Base-by-base conservation (phyloP, 2,329 filamentous ascomycete species). In the Juglanconis juglandina region DNA sequence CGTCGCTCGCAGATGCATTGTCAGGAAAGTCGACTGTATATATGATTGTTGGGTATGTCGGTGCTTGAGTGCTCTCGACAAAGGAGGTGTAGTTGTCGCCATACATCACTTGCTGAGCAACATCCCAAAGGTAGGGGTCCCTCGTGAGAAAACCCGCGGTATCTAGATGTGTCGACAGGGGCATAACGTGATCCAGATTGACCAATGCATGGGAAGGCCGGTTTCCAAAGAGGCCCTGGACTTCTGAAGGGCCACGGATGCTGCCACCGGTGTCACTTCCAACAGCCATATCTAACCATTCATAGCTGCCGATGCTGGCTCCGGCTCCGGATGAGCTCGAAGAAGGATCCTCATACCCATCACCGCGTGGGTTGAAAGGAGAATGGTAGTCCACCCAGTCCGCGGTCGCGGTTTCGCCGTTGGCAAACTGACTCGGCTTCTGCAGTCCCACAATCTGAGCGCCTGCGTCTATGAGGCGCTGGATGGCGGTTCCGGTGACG, bases 381-480 rank as follows among this genome's bases (percentile, higher is more conserved):
- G 72, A 67, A 13, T 76, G 75, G 44, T 72, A 76, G 56, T 76
- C 75, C 2, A 77, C 71, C 72, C 73, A 76, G 62, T 86, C 83
- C 0, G 76, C 78, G 0, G 81, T 84, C 0, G 81, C 77, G 1
- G 66, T 68, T 64, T 74, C 72, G 2, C 72, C 70, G 56, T 75
- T 73, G 10, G 79, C 79, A 60, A 83, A 82, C 63, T 80, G 77
- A 1, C 74, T 73, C 0, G 75, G 75, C 64, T 79, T 80, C 63
- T 78, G 76, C 59, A 79, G 76, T 3, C 80, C 80, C 1, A 82
- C 71, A 2, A 83, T 67, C 6, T 80, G 67, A 0, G 83, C 85
- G 0, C 87, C 87, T 2, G 81, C 79, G 64, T 87, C 81, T 34
- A 88, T 78, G 3, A 89, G 72, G 5, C 77, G 76, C 63, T 86